Evolutionary conservation across 192 early-diverging fungal genomes (phyloP).

Genomic region (Entrophospora sp.): DNA sequence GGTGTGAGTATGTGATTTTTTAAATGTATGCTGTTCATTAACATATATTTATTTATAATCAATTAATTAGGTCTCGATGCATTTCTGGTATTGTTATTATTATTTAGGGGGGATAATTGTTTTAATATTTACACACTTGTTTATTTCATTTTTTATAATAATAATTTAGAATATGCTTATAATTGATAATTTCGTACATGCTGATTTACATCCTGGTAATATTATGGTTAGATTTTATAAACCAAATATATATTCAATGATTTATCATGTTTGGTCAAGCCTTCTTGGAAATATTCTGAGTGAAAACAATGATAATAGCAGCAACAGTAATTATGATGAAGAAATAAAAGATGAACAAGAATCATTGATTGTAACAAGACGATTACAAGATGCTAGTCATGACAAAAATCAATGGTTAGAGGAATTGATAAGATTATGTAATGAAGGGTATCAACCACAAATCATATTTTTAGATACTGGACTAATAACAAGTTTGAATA

Average conservation of each 20-base stretch:
- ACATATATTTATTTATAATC: background rate
- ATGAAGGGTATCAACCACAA: conserved; percentile 64
- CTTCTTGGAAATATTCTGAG: too few relatives aligned
- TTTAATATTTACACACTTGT: too few relatives aligned
- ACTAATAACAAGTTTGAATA: conserved; percentile 69
- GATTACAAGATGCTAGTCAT: conserved; percentile 25
- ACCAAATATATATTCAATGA: conserved; percentile 41
- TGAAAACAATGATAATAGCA: too few relatives aligned
- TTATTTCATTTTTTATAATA: background rate
- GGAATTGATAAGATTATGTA: conserved; percentile 43
- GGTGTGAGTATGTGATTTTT: background rate
- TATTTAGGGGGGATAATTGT: too few relatives aligned
- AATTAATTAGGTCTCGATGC: conserved; percentile 45
- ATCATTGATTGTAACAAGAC: conserved; percentile 30
- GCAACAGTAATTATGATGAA: too few relatives aligned
- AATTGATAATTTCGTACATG: conserved; percentile 89
- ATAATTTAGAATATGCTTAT: conserved; percentile 74
- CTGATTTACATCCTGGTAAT: conserved; percentile 92
- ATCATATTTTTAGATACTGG: conserved; percentile 89
- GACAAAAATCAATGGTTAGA: conserved; percentile 34
- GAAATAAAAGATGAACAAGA: conserved; percentile 15
- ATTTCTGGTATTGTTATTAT: conserved; percentile 44
- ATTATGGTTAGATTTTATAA: conserved; percentile 76
- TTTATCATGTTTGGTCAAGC: conserved; percentile 34
- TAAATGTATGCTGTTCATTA: background rate